A percentile compares a stretch with the other conserved stretches of the same genome.
Conservation (phyloP, 257 asterid species). For the Agastache rugosa region DNA sequence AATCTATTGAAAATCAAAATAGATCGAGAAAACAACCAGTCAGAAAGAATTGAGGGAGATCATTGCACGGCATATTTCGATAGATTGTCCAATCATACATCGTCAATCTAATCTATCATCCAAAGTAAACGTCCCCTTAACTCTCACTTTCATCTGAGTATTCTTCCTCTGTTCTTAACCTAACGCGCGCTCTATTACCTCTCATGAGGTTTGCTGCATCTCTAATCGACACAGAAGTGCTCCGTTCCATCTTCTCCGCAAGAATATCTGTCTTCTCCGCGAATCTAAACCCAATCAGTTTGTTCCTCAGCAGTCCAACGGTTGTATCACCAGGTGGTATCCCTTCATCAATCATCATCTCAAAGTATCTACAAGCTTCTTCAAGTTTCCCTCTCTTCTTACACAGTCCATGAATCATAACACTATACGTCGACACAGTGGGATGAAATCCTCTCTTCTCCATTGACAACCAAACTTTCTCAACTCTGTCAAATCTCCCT, state of each 20-base stretch:
- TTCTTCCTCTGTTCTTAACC: conserved; percentile 47
- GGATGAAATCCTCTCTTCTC: conserved; percentile 75
- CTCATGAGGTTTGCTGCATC: conserved; percentile 64
- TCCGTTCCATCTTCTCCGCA: conserved; percentile 86
- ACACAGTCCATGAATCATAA: conserved; percentile 88
- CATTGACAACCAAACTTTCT: conserved; percentile 74
- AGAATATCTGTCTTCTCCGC: conserved; percentile 71
- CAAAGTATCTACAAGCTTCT: conserved; percentile 78
- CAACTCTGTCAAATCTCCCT: conserved; percentile 81
- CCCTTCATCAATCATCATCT: conserved; percentile 92
- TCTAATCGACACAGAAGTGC: conserved; percentile 63
- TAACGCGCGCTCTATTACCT: conserved; percentile 47
- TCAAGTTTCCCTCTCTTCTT: conserved; percentile 75
- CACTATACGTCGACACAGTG: conserved; percentile 78
- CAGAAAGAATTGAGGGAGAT: too few relatives aligned
- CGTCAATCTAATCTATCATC: not conserved
- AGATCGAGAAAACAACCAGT: not conserved
- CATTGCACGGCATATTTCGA: too few relatives aligned
- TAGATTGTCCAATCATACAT: too few relatives aligned
- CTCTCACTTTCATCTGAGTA: conserved; percentile 63
- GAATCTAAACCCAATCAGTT: conserved; percentile 67
- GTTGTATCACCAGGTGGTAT: conserved; percentile 73
- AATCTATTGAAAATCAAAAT: conserved; percentile 13
- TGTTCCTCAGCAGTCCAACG: conserved; percentile 71
- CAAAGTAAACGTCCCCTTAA: not conserved